Evolutionary conservation across 441 rosid species (phyloP).

Genomic region (Euphorbia celastroides): DNA sequence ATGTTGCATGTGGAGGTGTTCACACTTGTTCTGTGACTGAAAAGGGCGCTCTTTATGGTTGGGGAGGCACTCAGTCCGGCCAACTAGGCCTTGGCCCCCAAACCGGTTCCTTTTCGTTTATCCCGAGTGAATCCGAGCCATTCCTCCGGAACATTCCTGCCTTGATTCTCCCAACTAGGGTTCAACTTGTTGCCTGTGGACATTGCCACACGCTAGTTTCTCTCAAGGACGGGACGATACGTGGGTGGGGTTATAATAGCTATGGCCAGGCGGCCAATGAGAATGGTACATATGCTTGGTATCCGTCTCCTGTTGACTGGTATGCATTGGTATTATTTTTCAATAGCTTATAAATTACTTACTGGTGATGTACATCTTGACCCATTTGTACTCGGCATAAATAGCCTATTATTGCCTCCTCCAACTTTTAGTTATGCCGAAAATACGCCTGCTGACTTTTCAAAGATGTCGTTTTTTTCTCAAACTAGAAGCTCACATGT

Average conservation of each 20-base stretch:
- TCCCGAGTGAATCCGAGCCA: conserved; percentile 51
- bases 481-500: no score
- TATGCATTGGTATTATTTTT: no score
- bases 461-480: no score
- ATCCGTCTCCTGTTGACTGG: conserved; percentile 98
- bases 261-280: conserved; percentile 96
- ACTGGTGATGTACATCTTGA: no score
- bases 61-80: conserved; percentile 94
- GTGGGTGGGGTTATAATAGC: conserved; percentile 96
- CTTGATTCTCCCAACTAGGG: conserved; percentile 58
- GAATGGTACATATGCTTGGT: conserved; percentile 88
- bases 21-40: conserved; percentile 79
- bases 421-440: no score
- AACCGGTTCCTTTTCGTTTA: conserved; percentile 53
- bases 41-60: conserved; percentile 84
- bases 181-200: conserved; percentile 89
- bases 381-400: no score
- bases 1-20: conserved; percentile 89
- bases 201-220: conserved; percentile 81
- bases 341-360: no score
- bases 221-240: conserved; percentile 69
- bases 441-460: no score
- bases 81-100: conserved; percentile 92
- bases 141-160: conserved; percentile 71
- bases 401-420: no score